Evolutionary conservation across 805 yeast genomes (phyloP).

Genomic region (Suhomyces sp.): DNA sequence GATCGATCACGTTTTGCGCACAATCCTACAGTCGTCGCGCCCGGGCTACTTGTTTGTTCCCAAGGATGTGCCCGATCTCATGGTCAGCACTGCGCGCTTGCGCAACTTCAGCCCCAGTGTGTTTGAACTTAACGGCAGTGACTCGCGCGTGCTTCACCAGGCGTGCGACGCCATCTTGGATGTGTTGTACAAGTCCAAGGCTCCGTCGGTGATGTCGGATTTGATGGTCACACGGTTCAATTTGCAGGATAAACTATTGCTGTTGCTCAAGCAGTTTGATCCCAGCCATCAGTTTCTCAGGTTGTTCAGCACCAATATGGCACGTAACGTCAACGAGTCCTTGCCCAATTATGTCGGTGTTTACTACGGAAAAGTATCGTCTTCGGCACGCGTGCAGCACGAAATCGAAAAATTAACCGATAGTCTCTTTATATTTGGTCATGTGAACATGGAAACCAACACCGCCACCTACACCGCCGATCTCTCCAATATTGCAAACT

Average conservation of each 20-base stretch:
- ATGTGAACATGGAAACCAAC: conserved; percentile 39
- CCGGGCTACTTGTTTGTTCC: conserved; percentile 88
- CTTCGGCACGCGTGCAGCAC: conserved; percentile 14
- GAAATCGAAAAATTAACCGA: conserved; percentile 52
- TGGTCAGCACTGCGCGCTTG: conserved; percentile 22
- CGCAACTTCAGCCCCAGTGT: not conserved
- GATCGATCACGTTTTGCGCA: conserved; percentile 63
- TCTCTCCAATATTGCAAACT: conserved; percentile 19
- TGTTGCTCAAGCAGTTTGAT: conserved; percentile 42
- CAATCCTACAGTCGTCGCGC: conserved; percentile 54
- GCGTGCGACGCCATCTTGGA: conserved; percentile 40
- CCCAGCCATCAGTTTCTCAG: conserved; percentile 24
- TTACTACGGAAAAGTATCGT: conserved; percentile 60
- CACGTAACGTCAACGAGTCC: conserved; percentile 77
- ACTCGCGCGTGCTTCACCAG: conserved; percentile 11
- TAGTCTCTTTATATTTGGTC: conserved; percentile 68
- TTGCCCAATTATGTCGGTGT: conserved; percentile 63
- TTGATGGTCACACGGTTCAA: conserved; percentile 63
- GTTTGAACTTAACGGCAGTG: not conserved
- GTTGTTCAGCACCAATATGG: conserved; percentile 58
- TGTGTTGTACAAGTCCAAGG: conserved; percentile 48
- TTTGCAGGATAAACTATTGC: conserved; percentile 41
- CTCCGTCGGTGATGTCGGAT: conserved; percentile 72
- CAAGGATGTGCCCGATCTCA: conserved; percentile 54
- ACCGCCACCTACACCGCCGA: conserved; percentile 22